A percentile compares a stretch with the other conserved stretches of the same genome.
Conservation (phyloP, 208 protist species). For the Acanthamoeba triangularis region DNA sequence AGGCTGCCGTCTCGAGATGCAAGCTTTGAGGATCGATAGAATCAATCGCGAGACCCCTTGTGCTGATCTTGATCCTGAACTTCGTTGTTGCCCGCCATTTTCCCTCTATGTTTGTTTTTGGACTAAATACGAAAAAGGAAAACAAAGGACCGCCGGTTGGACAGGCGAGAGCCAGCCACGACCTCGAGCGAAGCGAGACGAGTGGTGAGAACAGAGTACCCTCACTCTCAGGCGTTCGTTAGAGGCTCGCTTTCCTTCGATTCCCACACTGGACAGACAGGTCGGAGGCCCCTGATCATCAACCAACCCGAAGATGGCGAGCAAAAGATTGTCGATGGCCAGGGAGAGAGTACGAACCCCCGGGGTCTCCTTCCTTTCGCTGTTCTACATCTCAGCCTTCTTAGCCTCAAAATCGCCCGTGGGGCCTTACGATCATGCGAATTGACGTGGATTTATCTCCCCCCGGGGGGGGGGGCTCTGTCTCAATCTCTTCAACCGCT, state of each 20-base stretch:
- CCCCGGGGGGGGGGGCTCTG: too few relatives aligned
- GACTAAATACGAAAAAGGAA: neutral
- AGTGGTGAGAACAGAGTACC: too few relatives aligned
- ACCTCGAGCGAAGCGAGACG: too few relatives aligned
- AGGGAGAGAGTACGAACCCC: neutral
- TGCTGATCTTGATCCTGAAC: neutral
- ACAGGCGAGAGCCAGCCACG: too few relatives aligned
- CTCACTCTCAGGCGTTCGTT: too few relatives aligned
- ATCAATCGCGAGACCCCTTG: too few relatives aligned
- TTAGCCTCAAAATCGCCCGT: neutral
- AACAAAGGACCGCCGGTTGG: neutral
- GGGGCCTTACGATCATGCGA: neutral
- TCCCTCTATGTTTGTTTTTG: neutral
- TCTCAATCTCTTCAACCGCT: neutral
- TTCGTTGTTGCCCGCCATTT: too few relatives aligned
- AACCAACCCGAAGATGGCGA: neutral
- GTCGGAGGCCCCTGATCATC: too few relatives aligned
- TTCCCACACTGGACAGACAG: too few relatives aligned
- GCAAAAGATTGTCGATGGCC: slow-evolving; percentile 1
- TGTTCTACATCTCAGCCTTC: neutral
- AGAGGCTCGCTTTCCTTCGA: too few relatives aligned
- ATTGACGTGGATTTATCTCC: neutral
- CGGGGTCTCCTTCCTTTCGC: neutral
- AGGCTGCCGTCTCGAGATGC: too few relatives aligned
- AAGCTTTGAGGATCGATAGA: too few relatives aligned